A percentile compares a stretch with the other conserved stretches of the same genome.
These are phyloP conservation scores for Claviceps quebecensis DNA, from an alignment of 2,329 filamentous ascomycete species.

Conservation along the genomic window DNA sequence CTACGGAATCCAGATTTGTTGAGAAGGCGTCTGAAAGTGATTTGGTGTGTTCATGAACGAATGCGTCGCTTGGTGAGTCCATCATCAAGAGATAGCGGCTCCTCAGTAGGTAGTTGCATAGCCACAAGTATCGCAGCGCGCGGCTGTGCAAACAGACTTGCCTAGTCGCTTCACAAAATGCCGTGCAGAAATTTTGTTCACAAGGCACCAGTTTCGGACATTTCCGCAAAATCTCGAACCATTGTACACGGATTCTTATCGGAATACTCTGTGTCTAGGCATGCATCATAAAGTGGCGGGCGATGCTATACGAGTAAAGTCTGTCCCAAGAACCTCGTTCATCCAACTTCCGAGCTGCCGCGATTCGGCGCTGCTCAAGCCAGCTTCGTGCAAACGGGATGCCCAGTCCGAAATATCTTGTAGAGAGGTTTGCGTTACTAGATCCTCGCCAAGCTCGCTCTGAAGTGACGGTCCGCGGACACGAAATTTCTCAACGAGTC, in stretches of 20 bases:
- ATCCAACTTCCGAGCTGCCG: conserved; percentile 17
- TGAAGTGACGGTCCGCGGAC: conserved; percentile 11
- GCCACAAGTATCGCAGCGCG: too few relatives aligned
- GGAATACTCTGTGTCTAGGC: background rate
- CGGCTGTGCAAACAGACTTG: too few relatives aligned
- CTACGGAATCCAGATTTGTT: background rate
- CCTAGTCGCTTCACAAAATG: too few relatives aligned
- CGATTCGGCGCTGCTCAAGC: conserved; percentile 12
- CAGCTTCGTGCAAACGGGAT: conserved; percentile 11
- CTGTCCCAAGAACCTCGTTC: conserved; percentile 17
- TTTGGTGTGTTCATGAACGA: background rate
- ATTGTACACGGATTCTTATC: too few relatives aligned
- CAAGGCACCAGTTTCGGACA: too few relatives aligned
- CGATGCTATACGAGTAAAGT: conserved; percentile 11
- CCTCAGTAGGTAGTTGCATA: background rate
- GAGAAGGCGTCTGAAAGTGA: background rate
- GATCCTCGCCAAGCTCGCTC: background rate
- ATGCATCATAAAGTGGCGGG: conserved; percentile 1
- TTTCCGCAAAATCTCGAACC: background rate
- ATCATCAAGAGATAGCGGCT: background rate
- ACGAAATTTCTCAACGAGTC: conserved; percentile 19
- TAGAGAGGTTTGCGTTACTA: conserved; percentile 2
- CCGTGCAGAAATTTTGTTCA: too few relatives aligned
- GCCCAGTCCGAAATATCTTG: conserved; percentile 16
- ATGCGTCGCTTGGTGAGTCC: background rate